Conservation (phyloP, 176 grass and related monocot genomes). For the Triticum dicoccoides region DNA sequence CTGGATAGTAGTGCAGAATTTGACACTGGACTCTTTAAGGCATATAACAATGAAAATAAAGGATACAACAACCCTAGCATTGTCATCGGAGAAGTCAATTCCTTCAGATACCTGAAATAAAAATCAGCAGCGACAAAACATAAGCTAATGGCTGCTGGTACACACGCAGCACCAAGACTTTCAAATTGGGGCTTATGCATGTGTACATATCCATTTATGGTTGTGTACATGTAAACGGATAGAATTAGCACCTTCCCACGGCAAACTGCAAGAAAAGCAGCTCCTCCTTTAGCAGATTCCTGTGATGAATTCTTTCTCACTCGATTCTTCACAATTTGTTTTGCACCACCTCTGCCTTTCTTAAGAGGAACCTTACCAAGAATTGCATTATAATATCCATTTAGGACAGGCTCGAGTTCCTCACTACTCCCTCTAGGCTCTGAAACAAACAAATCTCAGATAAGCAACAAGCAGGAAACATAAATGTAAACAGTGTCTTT, state of each 20-base stretch:
- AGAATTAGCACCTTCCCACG: slow-evolving; percentile 77
- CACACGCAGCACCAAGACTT: slow-evolving; percentile 13
- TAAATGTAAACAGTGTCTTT: neutral
- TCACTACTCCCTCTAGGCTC: slow-evolving; percentile 82
- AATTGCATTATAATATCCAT: slow-evolving; percentile 88
- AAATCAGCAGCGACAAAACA: slow-evolving; percentile 33
- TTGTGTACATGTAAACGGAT: slow-evolving; percentile 13
- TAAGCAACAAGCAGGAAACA: slow-evolving; percentile 20
- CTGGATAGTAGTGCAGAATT: neutral
- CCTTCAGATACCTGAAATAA: slow-evolving; percentile 89
- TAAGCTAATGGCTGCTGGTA: slow-evolving; percentile 19
- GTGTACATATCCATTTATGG: slow-evolving; percentile 17
- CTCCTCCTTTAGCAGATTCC: slow-evolving; percentile 57
- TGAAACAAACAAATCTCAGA: slow-evolving; percentile 41
- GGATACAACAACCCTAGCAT: slow-evolving; percentile 99
- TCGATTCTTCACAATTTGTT: slow-evolving; percentile 53
- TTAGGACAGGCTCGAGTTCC: slow-evolving; percentile 85
- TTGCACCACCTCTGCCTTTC: slow-evolving; percentile 58
- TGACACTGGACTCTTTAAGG: neutral
- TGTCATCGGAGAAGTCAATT: slow-evolving; percentile 95
- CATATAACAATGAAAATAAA: slow-evolving; percentile 35
- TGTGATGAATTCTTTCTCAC: slow-evolving; percentile 51
- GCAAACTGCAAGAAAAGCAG: slow-evolving; percentile 96
- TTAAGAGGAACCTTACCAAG: slow-evolving; percentile 50
- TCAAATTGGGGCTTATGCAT: slow-evolving; percentile 6